A percentile compares a stretch with the other conserved stretches of the same genome.
phyloP scores from a whole-genome alignment of 345 rosid genomes.

The Erysimum cheiranthoides region DNA sequence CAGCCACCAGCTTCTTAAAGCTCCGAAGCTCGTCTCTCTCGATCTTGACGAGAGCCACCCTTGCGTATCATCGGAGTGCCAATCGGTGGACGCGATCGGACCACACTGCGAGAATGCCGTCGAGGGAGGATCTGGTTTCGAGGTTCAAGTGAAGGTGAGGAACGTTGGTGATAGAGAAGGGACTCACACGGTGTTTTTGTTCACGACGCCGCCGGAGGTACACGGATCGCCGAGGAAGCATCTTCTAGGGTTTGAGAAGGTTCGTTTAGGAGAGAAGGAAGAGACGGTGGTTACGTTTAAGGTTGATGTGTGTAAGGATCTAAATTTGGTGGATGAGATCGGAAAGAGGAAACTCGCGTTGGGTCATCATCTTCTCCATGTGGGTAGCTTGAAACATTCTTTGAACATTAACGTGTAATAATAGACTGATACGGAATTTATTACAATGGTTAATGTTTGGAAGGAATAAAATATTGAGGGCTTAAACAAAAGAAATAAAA shows the following conservation, averaged over 20 bases:
- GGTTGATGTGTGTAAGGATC: constrained; percentile 75
- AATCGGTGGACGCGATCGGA: constrained; percentile 55
- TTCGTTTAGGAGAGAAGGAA: constrained; percentile 45
- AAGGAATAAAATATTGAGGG: background rate
- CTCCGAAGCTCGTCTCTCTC: constrained; percentile 55
- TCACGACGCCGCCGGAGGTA: constrained; percentile 68
- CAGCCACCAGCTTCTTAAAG: constrained; percentile 53
- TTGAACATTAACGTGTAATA: constrained; percentile 54
- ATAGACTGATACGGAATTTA: background rate
- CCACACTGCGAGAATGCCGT: constrained; percentile 51
- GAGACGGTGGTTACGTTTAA: constrained; percentile 53
- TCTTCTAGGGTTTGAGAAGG: constrained; percentile 69
- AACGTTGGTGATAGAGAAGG: constrained; percentile 59
- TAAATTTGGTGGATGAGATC: constrained; percentile 69
- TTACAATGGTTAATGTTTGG: no score
- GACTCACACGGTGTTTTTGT: constrained; percentile 73
- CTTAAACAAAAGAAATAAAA: background rate
- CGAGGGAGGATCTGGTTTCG: constrained; percentile 39
- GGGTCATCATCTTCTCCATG: constrained; percentile 71
- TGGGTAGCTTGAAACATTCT: constrained; percentile 66
- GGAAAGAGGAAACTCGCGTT: constrained; percentile 67
- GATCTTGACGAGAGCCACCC: constrained; percentile 54
- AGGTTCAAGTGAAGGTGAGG: constrained; percentile 58
- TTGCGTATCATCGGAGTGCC: constrained; percentile 62
- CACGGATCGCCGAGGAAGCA: constrained; percentile 74